phyloP scores from a whole-genome alignment of 1,284 basidiomycete species.

The Trametes hirsuta region DNA sequence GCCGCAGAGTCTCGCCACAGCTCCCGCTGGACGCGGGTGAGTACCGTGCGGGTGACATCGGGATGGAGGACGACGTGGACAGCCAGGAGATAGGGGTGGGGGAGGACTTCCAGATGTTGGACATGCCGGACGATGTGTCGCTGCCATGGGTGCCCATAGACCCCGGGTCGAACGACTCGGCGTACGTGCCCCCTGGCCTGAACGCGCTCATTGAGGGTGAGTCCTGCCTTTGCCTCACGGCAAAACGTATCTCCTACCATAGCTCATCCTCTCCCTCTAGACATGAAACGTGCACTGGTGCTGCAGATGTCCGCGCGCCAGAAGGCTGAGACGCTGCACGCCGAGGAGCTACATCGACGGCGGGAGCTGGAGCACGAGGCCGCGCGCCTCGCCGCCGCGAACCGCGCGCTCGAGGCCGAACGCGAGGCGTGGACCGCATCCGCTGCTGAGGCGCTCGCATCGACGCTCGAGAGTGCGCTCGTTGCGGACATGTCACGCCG shows the following conservation, averaged over 20 bases:
- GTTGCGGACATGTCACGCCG: constrained; percentile 11
- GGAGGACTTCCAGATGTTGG: constrained; percentile 39
- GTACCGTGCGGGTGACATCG: neutral
- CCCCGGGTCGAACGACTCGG: constrained; percentile 9
- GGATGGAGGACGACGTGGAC: constrained; percentile 5
- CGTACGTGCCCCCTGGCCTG: constrained; percentile 40
- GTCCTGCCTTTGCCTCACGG: neutral
- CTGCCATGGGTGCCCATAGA: constrained; percentile 35
- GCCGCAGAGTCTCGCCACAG: constrained; percentile 15
- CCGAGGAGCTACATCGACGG: constrained; percentile 26
- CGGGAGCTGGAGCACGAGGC: constrained; percentile 24
- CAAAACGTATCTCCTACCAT: neutral
- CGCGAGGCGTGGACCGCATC: constrained; percentile 20
- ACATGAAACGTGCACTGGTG: constrained; percentile 39
- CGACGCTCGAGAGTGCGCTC: constrained; percentile 13
- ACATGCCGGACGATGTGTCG: constrained; percentile 37
- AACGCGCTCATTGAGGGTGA: constrained; percentile 41
- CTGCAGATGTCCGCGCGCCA: constrained; percentile 36
- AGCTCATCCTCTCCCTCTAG: constrained; percentile 17
- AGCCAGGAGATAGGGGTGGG: constrained; percentile 10
- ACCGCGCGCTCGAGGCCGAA: constrained; percentile 26
- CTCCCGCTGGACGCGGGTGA: neutral
- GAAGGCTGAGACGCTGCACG: constrained; percentile 34
- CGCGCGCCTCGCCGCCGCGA: constrained; percentile 23
- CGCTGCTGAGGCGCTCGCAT: constrained; percentile 20